Evolutionary conservation across 2,329 filamentous ascomycete species (phyloP).

Genomic region (Ciborinia camelliae): DNA sequence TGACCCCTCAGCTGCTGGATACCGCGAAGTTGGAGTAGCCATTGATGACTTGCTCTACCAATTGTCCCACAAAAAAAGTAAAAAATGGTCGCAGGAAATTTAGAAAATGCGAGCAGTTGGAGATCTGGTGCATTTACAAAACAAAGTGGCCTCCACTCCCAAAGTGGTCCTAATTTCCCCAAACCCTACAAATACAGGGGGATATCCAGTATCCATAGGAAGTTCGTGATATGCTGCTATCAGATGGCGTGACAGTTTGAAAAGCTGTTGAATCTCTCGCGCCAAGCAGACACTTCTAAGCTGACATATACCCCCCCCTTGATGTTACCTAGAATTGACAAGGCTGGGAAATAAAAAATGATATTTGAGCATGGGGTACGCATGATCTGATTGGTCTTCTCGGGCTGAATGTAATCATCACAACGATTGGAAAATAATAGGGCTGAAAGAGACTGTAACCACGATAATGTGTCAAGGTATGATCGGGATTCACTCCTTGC

Average conservation of each 20-base stretch:
- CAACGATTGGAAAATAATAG: not conserved
- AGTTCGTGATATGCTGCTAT: not conserved
- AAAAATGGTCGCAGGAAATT: not conserved
- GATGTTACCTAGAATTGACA: not conserved
- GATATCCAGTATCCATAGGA: not conserved
- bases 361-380: not conserved
- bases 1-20: not conserved
- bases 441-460: not conserved
- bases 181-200: not conserved
- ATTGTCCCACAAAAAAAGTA: not conserved
- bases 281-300: not conserved
- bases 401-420: not conserved
- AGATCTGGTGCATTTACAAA: not conserved
- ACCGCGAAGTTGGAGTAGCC: constrained; percentile 9
- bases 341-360: not conserved
- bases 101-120: not conserved
- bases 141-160: not conserved
- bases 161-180: not conserved
- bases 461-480: too few species aligned
- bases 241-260: not conserved
- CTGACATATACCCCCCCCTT: not conserved
- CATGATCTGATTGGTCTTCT: not conserved
- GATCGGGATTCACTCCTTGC: not conserved
- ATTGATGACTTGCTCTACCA: not conserved
- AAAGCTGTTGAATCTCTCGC: not conserved